These are phyloP conservation scores for Dicorynia guianensis DNA, from an alignment of 306 rosid species.

Conservation along the genomic window DNA sequence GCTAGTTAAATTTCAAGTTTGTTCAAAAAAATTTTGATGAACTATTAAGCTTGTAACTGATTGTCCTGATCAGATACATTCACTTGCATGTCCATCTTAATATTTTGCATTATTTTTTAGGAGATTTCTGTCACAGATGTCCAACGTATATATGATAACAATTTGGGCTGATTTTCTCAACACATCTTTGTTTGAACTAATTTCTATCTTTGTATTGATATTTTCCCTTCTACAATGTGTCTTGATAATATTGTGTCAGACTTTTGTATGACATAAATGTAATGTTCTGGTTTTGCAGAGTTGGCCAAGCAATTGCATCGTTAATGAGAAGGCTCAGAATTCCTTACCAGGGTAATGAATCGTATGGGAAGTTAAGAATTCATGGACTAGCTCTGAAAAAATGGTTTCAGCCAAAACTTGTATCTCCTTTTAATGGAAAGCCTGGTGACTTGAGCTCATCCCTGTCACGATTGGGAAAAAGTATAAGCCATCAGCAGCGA, in stretches of 20 bases:
- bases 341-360: conserved; percentile 77
- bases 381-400: conserved; percentile 63
- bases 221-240: conserved; percentile 8
- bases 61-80: conserved; percentile 2
- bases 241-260: conserved; percentile 28
- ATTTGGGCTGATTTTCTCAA: conserved; percentile 8
- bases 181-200: conserved; percentile 23
- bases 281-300: conserved; percentile 61
- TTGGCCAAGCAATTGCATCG: conserved; percentile 80
- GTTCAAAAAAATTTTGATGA: not conserved
- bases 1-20: conserved; percentile 32
- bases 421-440: conserved; percentile 64
- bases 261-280: conserved; percentile 38
- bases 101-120: conserved; percentile 36
- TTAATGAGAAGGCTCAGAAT: conserved; percentile 81
- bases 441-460: conserved; percentile 68
- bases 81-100: conserved; percentile 27
- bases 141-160: conserved; percentile 1
- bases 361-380: conserved; percentile 81
- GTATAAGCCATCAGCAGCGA: conserved; percentile 80
- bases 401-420: conserved; percentile 89
- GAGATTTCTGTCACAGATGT: conserved; percentile 10
- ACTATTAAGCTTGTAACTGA: conserved; percentile 15
- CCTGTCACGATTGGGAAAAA: conserved; percentile 69
- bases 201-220: not conserved